These are phyloP conservation scores for Fusarium coicis DNA, from an alignment of 2,329 filamentous ascomycete genomes.

Conservation along the genomic window DNA sequence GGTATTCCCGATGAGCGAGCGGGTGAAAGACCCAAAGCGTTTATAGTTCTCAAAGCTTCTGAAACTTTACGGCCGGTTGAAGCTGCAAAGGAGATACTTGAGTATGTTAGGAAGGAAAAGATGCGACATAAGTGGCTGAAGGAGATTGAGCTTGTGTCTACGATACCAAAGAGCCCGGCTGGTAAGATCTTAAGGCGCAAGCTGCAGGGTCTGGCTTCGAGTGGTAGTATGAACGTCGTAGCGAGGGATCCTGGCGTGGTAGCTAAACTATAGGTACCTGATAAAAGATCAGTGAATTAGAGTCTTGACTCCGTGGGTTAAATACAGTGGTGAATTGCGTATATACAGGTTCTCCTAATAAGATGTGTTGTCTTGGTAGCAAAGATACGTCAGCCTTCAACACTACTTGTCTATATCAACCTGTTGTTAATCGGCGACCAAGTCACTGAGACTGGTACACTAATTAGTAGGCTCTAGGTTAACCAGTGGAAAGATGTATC, in stretches of 20 bases:
- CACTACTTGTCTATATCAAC: too few relatives aligned
- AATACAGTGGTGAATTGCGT: too few relatives aligned
- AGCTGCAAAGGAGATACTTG: background rate
- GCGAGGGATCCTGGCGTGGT: background rate
- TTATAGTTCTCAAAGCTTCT: background rate
- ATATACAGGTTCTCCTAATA: too few relatives aligned
- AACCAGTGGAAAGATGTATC: too few relatives aligned
- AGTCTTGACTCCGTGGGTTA: too few relatives aligned
- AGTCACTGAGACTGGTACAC: too few relatives aligned
- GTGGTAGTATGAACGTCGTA: background rate
- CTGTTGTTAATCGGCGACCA: too few relatives aligned
- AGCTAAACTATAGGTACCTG: background rate
- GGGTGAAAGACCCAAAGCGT: background rate
- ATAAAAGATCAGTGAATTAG: accelerated
- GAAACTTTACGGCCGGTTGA: background rate
- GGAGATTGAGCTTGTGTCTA: constrained; percentile 7
- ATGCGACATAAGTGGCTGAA: constrained; percentile 5
- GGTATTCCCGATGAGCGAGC: background rate
- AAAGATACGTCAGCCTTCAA: too few relatives aligned
- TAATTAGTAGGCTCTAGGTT: too few relatives aligned
- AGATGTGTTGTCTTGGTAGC: too few relatives aligned
- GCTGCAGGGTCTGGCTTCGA: background rate
- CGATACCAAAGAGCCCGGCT: background rate
- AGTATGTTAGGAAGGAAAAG: background rate
- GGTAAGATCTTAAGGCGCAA: constrained; percentile 8